A percentile compares a stretch with the other conserved stretches of the same genome.
Evolutionary conservation across 2,329 filamentous ascomycete genomes (phyloP).

Genomic region (Fusarium anthophilum): DNA sequence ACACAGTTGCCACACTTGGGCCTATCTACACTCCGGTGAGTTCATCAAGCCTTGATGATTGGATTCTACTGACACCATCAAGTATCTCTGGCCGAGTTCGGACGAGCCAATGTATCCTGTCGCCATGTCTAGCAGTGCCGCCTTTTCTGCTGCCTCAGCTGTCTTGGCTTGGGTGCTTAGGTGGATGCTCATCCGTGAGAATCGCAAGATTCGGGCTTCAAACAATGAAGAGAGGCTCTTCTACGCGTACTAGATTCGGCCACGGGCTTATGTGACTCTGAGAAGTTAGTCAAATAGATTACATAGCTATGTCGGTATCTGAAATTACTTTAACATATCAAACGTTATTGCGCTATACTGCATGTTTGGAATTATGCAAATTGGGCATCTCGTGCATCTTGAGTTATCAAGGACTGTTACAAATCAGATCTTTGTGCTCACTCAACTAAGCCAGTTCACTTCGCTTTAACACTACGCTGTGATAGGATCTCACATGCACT

Average conservation of each 20-base stretch:
- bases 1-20: conserved; percentile 31
- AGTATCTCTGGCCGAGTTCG: conserved; percentile 32
- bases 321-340: too few species aligned
- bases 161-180: conserved; percentile 50
- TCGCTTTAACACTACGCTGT: too few species aligned
- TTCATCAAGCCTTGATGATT: not conserved
- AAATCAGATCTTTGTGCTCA: too few species aligned
- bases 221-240: conserved; percentile 41
- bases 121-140: conserved; percentile 31
- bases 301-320: too few species aligned
- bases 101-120: conserved; percentile 15
- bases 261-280: too few species aligned
- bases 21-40: conserved; percentile 35
- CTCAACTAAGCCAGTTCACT: too few species aligned
- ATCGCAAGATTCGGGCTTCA: conserved; percentile 44
- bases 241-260: conserved; percentile 26
- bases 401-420: too few species aligned
- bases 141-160: conserved; percentile 47
- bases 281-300: too few species aligned
- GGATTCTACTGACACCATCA: not conserved
- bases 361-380: too few species aligned
- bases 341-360: too few species aligned
- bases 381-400: too few species aligned
- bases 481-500: too few species aligned
- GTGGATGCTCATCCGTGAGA: conserved; percentile 47